Percentiles rank a stretch among this genome's conserved stretches.
Conservation (phyloP, 768 basidiomycete genomes). For the Panaeolus cyanescens region DNA sequence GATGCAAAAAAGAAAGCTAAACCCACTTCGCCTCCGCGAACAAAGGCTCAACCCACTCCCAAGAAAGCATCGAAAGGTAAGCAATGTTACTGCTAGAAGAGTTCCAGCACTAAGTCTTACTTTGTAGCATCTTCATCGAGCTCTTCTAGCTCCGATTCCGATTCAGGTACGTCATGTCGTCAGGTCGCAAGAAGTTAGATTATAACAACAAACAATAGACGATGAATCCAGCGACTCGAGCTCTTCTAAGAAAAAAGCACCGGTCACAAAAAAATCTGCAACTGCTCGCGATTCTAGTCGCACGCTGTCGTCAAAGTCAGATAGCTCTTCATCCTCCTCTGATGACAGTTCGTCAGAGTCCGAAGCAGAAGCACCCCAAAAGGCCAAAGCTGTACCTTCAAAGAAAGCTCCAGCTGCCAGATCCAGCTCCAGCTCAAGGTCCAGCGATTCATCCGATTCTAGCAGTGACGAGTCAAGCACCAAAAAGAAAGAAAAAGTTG, state of each 20-base stretch:
- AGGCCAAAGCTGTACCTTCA: not conserved
- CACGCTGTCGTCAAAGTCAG: constrained; percentile 5
- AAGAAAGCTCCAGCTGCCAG: not conserved
- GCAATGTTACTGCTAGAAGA: not conserved
- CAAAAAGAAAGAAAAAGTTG: constrained; percentile 3
- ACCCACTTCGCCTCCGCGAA: not conserved
- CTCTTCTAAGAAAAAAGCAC: constrained; percentile 15
- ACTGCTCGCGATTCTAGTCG: constrained; percentile 5
- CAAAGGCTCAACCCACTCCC: not conserved
- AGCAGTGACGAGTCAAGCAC: not conserved
- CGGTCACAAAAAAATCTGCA: not conserved
- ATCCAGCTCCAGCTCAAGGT: constrained; percentile 27
- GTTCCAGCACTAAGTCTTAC: not conserved
- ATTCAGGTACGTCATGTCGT: constrained; percentile 22
- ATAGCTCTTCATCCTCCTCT: not conserved
- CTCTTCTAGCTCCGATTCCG: constrained; percentile 34
- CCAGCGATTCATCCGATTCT: constrained; percentile 6
- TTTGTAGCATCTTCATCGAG: not conserved
- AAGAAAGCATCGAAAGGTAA: not conserved
- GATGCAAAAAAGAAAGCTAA: not conserved
- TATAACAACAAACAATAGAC: constrained; percentile 8
- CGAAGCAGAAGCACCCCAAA: not conserved
- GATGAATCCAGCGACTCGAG: constrained; percentile 38
- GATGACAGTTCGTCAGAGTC: not conserved
- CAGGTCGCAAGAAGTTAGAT: not conserved